Percentiles rank a stretch among this genome's conserved stretches.
These are phyloP conservation scores for Uronychia setigera DNA, from an alignment of 73 alveolate genomes.

Conservation along the genomic window DNA sequence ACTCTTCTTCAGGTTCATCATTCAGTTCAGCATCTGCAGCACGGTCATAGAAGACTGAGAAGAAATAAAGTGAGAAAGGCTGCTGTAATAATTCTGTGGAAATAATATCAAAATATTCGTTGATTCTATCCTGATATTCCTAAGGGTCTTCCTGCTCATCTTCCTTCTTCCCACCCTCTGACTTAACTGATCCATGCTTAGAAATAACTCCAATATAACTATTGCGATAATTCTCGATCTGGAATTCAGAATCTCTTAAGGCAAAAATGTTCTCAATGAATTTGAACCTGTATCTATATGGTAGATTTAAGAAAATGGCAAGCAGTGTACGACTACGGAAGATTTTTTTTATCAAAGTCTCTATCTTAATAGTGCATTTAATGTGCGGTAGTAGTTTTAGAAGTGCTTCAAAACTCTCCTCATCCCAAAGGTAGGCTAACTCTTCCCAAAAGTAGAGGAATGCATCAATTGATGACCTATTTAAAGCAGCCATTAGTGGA, in stretches of 20 bases:
- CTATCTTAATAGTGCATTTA: not conserved
- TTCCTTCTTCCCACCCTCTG: not conserved
- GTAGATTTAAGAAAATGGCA: not conserved
- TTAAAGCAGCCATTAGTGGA: conserved; percentile 14
- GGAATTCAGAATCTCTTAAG: not conserved
- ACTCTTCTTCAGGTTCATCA: not conserved
- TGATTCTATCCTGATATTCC: not conserved
- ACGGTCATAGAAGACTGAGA: not conserved
- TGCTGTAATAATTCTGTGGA: not conserved
- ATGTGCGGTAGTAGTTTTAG: conserved; percentile 11
- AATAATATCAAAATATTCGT: not conserved
- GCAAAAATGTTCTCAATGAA: not conserved
- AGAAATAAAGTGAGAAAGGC: not conserved
- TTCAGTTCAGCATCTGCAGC: not conserved
- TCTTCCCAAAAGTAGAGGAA: conserved; percentile 53
- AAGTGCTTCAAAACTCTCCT: conserved; percentile 29
- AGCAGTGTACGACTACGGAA: not conserved
- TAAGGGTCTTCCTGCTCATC: not conserved
- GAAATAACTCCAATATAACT: not conserved
- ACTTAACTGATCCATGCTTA: not conserved
- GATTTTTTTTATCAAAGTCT: not conserved
- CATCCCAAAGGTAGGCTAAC: conserved; percentile 34
- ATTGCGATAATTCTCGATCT: not conserved
- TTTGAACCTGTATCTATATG: not conserved
- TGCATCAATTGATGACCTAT: not conserved